Conservation (phyloP, 1,284 basidiomycete genomes). For the Anthracocystis walkeri region DNA sequence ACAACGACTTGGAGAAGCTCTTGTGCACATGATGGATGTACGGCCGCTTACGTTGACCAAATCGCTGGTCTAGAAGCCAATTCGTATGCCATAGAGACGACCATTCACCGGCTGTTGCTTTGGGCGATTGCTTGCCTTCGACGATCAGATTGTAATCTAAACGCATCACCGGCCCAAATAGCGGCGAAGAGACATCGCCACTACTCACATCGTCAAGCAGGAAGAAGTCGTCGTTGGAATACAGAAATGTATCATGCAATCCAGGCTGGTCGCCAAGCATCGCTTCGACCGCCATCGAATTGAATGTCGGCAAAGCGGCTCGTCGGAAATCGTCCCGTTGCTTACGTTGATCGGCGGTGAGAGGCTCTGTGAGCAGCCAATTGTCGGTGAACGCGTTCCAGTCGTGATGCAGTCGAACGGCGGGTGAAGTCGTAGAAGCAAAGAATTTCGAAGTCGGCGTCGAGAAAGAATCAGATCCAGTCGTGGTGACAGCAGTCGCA, state of each 20-base stretch:
- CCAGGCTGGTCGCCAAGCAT: constrained; percentile 49
- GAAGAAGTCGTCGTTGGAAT: constrained; percentile 62
- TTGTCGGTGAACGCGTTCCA: constrained; percentile 50
- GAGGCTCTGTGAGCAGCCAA: constrained; percentile 26
- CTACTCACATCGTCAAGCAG: constrained; percentile 27
- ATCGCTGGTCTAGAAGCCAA: constrained; percentile 50
- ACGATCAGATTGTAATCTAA: constrained; percentile 49
- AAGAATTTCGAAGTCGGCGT: constrained; percentile 7
- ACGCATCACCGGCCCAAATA: constrained; percentile 54
- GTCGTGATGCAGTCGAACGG: constrained; percentile 55
- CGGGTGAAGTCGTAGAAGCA: background rate
- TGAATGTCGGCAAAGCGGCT: constrained; percentile 58
- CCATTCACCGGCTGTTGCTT: constrained; percentile 43
- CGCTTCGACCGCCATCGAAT: constrained; percentile 55
- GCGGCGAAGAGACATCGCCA: constrained; percentile 45
- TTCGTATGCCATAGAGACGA: constrained; percentile 36
- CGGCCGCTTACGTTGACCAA: constrained; percentile 36
- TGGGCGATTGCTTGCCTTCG: constrained; percentile 22
- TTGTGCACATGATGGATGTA: constrained; percentile 52
- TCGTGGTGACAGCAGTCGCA: background rate
- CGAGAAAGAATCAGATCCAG: constrained; percentile 1
- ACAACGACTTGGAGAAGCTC: constrained; percentile 35
- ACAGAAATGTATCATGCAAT: constrained; percentile 46
- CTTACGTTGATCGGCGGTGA: constrained; percentile 11
- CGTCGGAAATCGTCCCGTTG: constrained; percentile 32